phyloP scores from a whole-genome alignment of 2,329 filamentous ascomycete species.

The Incumbomyces lentus region DNA sequence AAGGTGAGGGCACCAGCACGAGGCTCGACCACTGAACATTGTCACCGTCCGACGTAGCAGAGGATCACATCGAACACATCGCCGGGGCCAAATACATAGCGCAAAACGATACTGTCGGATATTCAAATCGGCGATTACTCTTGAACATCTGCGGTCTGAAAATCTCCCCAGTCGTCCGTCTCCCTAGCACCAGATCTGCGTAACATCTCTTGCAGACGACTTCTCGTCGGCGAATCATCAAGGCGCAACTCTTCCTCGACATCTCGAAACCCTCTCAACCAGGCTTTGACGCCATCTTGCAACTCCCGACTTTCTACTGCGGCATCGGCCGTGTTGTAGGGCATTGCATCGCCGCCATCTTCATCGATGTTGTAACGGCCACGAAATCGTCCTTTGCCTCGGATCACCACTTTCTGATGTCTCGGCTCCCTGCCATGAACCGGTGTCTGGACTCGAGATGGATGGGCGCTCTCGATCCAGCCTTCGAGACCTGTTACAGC shows the following conservation, averaged over 20 bases:
- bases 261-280: slow-evolving; percentile 35
- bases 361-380: slow-evolving; percentile 19
- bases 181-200: neutral
- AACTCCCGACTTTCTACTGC: slow-evolving; percentile 13
- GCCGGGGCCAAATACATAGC: neutral
- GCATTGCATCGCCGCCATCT: slow-evolving; percentile 6
- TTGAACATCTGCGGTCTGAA: slow-evolving; percentile 13
- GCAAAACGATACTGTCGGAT: neutral
- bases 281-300: slow-evolving; percentile 31
- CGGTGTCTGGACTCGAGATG: slow-evolving; percentile 5
- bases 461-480: slow-evolving; percentile 20
- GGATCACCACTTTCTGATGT: slow-evolving; percentile 11
- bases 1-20: slow-evolving; percentile 12
- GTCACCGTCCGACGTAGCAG: neutral
- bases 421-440: neutral
- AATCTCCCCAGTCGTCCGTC: slow-evolving; percentile 19
- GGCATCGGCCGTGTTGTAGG: neutral
- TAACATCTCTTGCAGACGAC: slow-evolving; percentile 1
- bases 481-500: slow-evolving; percentile 21
- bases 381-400: slow-evolving; percentile 21
- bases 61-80: neutral
- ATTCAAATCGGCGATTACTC: slow-evolving; percentile 8
- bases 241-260: slow-evolving; percentile 29
- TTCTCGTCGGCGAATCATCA: neutral
- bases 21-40: neutral